Percentiles rank a stretch among this genome's conserved stretches.
Evolutionary conservation across 2,329 filamentous ascomycete species (phyloP).

Genomic region (Pseudocercospora musae): DNA sequence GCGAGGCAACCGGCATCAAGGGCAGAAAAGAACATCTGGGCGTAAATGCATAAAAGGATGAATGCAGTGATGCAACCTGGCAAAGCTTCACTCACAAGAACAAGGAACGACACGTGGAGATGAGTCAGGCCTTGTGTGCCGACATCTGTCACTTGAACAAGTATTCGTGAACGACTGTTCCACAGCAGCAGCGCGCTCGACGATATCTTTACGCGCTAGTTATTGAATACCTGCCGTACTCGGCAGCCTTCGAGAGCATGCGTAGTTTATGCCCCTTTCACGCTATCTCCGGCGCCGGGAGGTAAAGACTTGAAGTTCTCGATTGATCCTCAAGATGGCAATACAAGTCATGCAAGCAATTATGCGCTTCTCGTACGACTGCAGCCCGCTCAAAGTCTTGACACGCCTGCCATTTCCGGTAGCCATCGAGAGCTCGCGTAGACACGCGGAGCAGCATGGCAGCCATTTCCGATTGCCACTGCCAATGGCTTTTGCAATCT

Average conservation of each 20-base stretch:
- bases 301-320: not conserved
- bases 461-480: conserved; percentile 1
- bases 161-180: not conserved
- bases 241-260: too few relatives aligned
- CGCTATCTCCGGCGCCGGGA: not conserved
- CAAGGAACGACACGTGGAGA: not conserved
- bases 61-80: not conserved
- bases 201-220: not conserved
- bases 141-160: conserved; percentile 3
- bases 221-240: too few relatives aligned
- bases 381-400: not conserved
- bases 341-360: not conserved
- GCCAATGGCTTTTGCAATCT: not conserved
- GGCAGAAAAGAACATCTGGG: not conserved
- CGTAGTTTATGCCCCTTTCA: too few relatives aligned
- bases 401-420: not conserved
- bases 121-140: not conserved
- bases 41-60: not conserved
- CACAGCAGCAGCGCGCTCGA: not conserved
- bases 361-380: not conserved
- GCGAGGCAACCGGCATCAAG: not conserved
- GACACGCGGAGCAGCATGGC: conserved; percentile 1
- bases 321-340: not conserved
- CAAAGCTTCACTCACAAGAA: not conserved
- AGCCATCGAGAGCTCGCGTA: not conserved